Evolutionary conservation across 1,139 yeast genomes (phyloP).

Genomic region (Lodderomyces jiufengensis): DNA sequence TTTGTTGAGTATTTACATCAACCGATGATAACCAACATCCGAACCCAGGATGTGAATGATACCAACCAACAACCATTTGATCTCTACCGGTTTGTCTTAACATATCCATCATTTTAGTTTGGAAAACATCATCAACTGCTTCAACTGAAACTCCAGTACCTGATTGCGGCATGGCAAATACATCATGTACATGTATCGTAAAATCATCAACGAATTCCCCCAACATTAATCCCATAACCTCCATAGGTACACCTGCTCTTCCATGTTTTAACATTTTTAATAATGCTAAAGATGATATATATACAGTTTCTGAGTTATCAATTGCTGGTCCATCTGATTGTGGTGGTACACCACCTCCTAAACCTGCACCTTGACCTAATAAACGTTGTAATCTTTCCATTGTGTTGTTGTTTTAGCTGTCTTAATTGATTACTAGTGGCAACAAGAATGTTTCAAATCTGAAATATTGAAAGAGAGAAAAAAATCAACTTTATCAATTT

Average conservation of each 20-base stretch:
- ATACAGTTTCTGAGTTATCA: constrained; percentile 94
- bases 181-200: constrained; percentile 95
- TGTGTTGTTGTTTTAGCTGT: constrained; percentile 1
- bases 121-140: constrained; percentile 98
- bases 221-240: constrained; percentile 98
- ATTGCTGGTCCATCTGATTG: constrained; percentile 75
- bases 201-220: constrained; percentile 98
- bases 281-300: constrained; percentile 91
- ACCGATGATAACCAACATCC: constrained; percentile 99
- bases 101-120: constrained; percentile 99
- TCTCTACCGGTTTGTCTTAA: constrained; percentile 96
- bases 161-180: constrained; percentile 98
- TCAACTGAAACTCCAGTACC: constrained; percentile 99
- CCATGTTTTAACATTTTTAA: constrained; percentile 97
- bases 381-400: constrained; percentile 80
- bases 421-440: constrained; percentile 10
- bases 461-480: neutral
- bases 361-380: constrained; percentile 58
- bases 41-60: constrained; percentile 98
- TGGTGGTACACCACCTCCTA: constrained; percentile 51
- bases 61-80: constrained; percentile 99
- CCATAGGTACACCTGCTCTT: constrained; percentile 99
- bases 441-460: constrained; percentile 2
- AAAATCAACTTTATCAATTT: neutral
- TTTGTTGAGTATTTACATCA: constrained; percentile 96